These are phyloP conservation scores for Isatis lusitanica DNA, from an alignment of 441 rosid genomes.

Conservation along the genomic window DNA sequence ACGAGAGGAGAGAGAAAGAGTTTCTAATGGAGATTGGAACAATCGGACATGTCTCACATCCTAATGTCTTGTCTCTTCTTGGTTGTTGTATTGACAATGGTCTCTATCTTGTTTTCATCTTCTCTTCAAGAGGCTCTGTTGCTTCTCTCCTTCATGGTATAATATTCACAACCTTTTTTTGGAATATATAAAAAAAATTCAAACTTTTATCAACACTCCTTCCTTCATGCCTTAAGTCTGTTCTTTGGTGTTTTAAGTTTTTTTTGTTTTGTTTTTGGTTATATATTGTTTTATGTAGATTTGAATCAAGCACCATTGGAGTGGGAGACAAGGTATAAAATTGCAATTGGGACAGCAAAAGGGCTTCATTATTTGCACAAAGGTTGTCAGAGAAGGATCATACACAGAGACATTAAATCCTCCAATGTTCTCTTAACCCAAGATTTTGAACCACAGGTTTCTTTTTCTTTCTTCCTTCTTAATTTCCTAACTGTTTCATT, in stretches of 20 bases:
- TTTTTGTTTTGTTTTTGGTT: not conserved
- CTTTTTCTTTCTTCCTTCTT: not conserved
- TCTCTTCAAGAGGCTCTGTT: slow-evolving; percentile 88
- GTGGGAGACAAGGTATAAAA: slow-evolving; percentile 78
- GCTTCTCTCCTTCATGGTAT: slow-evolving; percentile 93
- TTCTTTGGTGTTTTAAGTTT: not conserved
- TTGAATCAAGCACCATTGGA: slow-evolving; percentile 51
- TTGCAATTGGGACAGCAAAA: slow-evolving; percentile 79
- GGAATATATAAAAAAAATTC: no score
- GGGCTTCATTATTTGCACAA: slow-evolving; percentile 87
- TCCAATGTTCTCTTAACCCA: slow-evolving; percentile 76
- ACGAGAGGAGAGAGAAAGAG: slow-evolving; percentile 91
- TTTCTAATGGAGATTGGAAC: slow-evolving; percentile 94
- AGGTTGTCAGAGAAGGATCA: slow-evolving; percentile 90
- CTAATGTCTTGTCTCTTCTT: slow-evolving; percentile 70
- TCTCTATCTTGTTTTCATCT: slow-evolving; percentile 78
- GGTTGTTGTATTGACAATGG: slow-evolving; percentile 95
- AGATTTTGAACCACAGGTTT: slow-evolving; percentile 76
- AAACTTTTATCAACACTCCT: not conserved
- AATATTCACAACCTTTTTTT: not conserved
- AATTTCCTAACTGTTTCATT: slow-evolving; percentile 3
- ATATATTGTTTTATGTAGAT: slow-evolving; percentile 40
- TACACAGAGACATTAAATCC: slow-evolving; percentile 91
- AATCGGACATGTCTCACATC: slow-evolving; percentile 85
- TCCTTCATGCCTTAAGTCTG: not conserved